phyloP scores from a whole-genome alignment of 805 yeast genomes.

The Candida insectalens region DNA sequence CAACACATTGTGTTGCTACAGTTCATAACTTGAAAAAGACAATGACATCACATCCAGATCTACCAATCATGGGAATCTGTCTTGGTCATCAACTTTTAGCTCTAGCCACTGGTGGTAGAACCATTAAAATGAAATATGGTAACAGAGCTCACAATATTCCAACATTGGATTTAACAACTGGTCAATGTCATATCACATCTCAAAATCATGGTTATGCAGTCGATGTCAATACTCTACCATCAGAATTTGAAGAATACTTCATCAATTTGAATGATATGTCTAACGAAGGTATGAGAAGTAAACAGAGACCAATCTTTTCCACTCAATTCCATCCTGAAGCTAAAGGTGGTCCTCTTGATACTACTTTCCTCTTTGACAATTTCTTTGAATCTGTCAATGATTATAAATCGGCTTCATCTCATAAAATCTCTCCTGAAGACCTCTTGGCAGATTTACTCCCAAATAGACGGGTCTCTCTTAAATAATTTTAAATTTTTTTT shows the following conservation, averaged over 20 bases:
- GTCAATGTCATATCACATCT: slow-evolving; percentile 94
- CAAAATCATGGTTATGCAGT: slow-evolving; percentile 99
- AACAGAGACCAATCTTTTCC: slow-evolving; percentile 79
- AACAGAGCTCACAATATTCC: slow-evolving; percentile 99
- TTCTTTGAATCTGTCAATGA: slow-evolving; percentile 62
- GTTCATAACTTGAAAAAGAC: slow-evolving; percentile 64
- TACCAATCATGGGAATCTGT: slow-evolving; percentile 97
- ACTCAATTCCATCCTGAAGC: slow-evolving; percentile 99
- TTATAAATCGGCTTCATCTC: slow-evolving; percentile 37
- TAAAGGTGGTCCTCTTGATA: slow-evolving; percentile 96
- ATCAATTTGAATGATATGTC: slow-evolving; percentile 91
- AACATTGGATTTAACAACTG: slow-evolving; percentile 79
- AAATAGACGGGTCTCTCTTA: slow-evolving; percentile 48
- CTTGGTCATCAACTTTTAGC: slow-evolving; percentile 96
- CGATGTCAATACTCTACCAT: slow-evolving; percentile 64
- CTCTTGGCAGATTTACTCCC: slow-evolving; percentile 55
- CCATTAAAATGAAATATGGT: slow-evolving; percentile 91
- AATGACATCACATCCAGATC: slow-evolving; percentile 49
- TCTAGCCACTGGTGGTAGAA: slow-evolving; percentile 88
- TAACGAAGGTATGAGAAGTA: slow-evolving; percentile 96
- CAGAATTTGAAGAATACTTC: slow-evolving; percentile 79
- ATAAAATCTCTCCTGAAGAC: slow-evolving; percentile 31
- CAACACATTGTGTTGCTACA: slow-evolving; percentile 79
- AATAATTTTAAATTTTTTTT: not conserved
- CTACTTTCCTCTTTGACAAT: slow-evolving; percentile 83